Evolutionary conservation across 768 basidiomycete genomes (phyloP).

Genomic region (Cyclocybe cylindracea): DNA sequence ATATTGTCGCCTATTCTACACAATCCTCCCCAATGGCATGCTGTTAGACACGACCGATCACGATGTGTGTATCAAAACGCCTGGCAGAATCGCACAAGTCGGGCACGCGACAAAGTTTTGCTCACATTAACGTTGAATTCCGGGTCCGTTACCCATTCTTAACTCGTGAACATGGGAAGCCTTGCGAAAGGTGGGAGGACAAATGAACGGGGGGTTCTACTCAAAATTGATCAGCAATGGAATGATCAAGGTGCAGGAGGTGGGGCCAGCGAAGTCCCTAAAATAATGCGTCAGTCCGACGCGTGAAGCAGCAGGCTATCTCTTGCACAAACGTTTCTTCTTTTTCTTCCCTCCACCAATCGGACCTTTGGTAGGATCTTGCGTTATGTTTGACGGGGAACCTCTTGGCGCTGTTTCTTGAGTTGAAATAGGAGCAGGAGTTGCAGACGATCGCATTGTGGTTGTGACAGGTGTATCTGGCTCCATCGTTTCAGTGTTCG

Average conservation of each 20-base stretch:
- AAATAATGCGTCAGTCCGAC: conserved; percentile 3
- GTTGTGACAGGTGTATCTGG: conserved; percentile 33
- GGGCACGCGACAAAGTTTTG: too few relatives aligned
- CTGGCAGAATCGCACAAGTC: too few relatives aligned
- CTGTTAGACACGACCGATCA: too few relatives aligned
- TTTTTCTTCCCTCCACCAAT: conserved; percentile 68
- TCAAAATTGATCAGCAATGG: neutral
- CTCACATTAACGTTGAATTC: neutral
- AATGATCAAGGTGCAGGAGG: conserved; percentile 28
- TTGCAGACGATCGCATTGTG: conserved; percentile 36
- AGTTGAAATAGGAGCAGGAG: conserved; percentile 37
- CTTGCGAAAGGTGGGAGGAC: neutral
- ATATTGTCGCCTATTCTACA: neutral
- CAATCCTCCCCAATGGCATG: too few relatives aligned
- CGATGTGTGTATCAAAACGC: too few relatives aligned
- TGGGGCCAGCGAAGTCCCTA: conserved; percentile 39
- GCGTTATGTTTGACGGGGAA: conserved; percentile 35
- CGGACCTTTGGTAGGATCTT: conserved; percentile 50
- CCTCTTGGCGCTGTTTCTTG: conserved; percentile 33
- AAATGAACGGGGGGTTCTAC: neutral
- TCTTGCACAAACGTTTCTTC: conserved; percentile 63
- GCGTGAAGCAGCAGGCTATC: conserved; percentile 1
- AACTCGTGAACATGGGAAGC: neutral
- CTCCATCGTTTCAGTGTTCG: conserved; percentile 23
- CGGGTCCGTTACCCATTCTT: neutral